Percentiles rank a stretch among this genome's conserved stretches.
Evolutionary conservation across 225 moss, liverwort and hornwort genomes (phyloP).

Genomic region (Marchantia polymorpha): DNA sequence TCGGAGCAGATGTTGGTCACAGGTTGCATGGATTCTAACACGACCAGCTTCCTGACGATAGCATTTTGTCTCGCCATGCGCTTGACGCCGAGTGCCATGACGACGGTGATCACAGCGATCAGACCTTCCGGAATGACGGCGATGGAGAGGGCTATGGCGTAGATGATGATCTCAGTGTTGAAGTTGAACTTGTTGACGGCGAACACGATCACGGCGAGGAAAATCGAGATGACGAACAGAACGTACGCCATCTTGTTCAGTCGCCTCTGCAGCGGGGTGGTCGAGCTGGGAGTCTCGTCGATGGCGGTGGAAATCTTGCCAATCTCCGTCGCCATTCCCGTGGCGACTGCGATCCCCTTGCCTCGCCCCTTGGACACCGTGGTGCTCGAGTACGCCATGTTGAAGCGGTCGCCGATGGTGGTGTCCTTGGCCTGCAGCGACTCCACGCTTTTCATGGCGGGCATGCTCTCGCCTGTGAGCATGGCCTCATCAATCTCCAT

Average conservation of each 20-base stretch:
- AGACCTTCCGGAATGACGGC: constrained; percentile 19
- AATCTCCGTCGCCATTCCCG: constrained; percentile 53
- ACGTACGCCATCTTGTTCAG: constrained; percentile 15
- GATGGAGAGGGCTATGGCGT: constrained; percentile 18
- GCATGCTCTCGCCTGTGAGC: constrained; percentile 17
- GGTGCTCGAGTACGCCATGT: constrained; percentile 21
- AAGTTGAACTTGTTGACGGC: constrained; percentile 17
- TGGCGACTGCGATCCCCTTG: constrained; percentile 38
- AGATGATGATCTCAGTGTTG: constrained; percentile 22
- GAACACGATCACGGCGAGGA: constrained; percentile 17
- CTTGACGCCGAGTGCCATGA: constrained; percentile 38
- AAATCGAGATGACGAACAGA: constrained; percentile 4
- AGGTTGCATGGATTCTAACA: constrained; percentile 50
- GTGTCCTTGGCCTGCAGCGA: background rate
- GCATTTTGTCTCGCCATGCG: constrained; percentile 48
- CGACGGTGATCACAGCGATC: constrained; percentile 19
- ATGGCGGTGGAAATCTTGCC: constrained; percentile 48
- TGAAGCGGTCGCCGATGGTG: constrained; percentile 18
- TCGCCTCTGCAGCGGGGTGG: constrained; percentile 41
- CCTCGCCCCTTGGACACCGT: constrained; percentile 52
- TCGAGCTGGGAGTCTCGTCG: constrained; percentile 40
- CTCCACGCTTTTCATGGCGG: constrained; percentile 14
- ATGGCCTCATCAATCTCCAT: constrained; percentile 53
- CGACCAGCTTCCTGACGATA: constrained; percentile 46
- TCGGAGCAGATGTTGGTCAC: constrained; percentile 55